phyloP scores from a whole-genome alignment of 1,139 yeast species.

The Lizanozyma gosingica region DNA sequence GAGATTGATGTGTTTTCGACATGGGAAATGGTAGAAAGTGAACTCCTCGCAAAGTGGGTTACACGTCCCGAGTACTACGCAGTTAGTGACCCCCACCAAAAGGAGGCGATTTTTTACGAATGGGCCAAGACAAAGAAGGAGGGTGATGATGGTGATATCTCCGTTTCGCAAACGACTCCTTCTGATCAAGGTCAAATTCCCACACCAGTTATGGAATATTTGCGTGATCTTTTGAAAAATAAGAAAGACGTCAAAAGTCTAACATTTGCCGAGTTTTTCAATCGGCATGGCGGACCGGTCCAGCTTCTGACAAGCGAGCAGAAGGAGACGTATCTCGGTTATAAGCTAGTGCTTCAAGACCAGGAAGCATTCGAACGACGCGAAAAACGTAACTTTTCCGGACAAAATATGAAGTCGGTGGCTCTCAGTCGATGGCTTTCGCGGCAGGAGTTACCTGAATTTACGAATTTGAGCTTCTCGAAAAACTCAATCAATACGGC shows the following conservation, averaged over 20 bases:
- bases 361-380: not conserved
- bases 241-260: constrained; percentile 21
- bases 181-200: constrained; percentile 10
- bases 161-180: not conserved
- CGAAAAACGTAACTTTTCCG: not conserved
- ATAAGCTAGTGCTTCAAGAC: not conserved
- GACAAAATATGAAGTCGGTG: not conserved
- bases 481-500: too few species aligned
- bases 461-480: too few species aligned
- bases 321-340: not conserved
- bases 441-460: not conserved
- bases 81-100: constrained; percentile 11
- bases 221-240: constrained; percentile 2
- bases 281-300: constrained; percentile 7
- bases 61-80: constrained; percentile 23
- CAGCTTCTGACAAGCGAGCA: not conserved
- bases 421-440: not conserved
- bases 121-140: constrained; percentile 18
- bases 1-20: constrained; percentile 15
- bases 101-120: constrained; percentile 20
- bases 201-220: constrained; percentile 9
- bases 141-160: constrained; percentile 2
- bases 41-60: constrained; percentile 20
- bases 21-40: constrained; percentile 34
- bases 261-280: constrained; percentile 21